phyloP scores from a whole-genome alignment of 352 stramenopile species.

The Phytophthora litchii region DNA sequence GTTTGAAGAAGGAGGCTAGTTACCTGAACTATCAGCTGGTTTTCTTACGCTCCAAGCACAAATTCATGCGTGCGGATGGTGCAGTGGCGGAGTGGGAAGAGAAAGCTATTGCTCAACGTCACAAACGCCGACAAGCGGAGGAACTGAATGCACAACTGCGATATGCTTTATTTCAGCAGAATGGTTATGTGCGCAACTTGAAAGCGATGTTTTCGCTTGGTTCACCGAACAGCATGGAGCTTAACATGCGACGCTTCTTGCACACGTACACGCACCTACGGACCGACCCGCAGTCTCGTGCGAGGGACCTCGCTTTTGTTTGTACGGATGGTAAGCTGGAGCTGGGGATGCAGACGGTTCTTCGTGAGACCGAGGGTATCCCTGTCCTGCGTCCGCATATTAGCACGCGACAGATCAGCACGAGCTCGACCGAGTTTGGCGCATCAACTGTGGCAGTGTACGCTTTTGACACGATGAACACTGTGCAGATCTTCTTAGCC shows the following conservation, averaged over 20 bases:
- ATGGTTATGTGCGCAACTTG: slow-evolving; percentile 45
- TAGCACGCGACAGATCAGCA: slow-evolving; percentile 29
- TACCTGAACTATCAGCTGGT: slow-evolving; percentile 54
- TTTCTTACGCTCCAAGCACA: slow-evolving; percentile 57
- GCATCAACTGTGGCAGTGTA: slow-evolving; percentile 37
- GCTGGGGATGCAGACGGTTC: slow-evolving; percentile 37
- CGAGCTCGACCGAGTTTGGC: slow-evolving; percentile 37
- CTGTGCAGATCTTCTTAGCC: slow-evolving; percentile 42
- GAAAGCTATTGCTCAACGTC: slow-evolving; percentile 57
- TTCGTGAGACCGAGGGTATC: slow-evolving; percentile 38
- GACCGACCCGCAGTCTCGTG: slow-evolving; percentile 33
- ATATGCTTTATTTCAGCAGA: slow-evolving; percentile 60
- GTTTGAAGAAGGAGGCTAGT: slow-evolving; percentile 50
- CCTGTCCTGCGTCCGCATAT: slow-evolving; percentile 33
- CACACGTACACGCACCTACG: slow-evolving; percentile 42
- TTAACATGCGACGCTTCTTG: slow-evolving; percentile 39
- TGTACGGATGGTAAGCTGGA: slow-evolving; percentile 41
- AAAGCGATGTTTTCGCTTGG: slow-evolving; percentile 36
- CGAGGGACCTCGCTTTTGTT: slow-evolving; percentile 26
- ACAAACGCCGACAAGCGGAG: slow-evolving; percentile 63
- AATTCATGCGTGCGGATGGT: slow-evolving; percentile 47
- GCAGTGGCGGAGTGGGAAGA: slow-evolving; percentile 63
- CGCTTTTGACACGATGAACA: slow-evolving; percentile 46
- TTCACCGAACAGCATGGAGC: slow-evolving; percentile 24
- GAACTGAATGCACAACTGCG: slow-evolving; percentile 57